Base-by-base conservation (phyloP, 441 rosid genomes). In the Manihot esculenta region DNA sequence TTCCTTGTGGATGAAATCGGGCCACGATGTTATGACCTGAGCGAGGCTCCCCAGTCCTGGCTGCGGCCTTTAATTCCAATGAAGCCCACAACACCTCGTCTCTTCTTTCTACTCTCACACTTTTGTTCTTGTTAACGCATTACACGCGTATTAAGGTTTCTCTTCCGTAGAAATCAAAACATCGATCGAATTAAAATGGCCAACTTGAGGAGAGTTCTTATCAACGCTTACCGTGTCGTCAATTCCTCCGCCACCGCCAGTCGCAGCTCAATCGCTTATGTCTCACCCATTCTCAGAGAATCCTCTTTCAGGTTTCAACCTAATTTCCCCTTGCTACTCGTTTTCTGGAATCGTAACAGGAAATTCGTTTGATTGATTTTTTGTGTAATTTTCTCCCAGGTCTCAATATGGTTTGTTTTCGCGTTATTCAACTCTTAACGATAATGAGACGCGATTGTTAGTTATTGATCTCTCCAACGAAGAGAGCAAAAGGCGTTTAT, bases 401-500 rank as follows among this genome's bases (percentile, higher is more conserved):
- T 79, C 87, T 61, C 78, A 68, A 66, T 60, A 59, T 74, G 77
- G 80, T 53, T 81, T 80, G 75, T 70, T 82, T 73, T 54, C 80
- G 21, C 83, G 80, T 51, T 88, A 82, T 73, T 88, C 84, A 68
- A 74, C 84, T 15, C 69, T 33, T n/a, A 67, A 65, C 56, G 69
- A 65, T 7, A 23, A 57, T 42, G 65, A 45, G 58, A 0, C 74
- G 41, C 81, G 78, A 64, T 78, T 77, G 42, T 69, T 72, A 8
- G 80, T 80, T 65, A 77, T 90, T n/a, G 91, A 89, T 74, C 85
- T 91, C 76, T 88, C 95, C 69, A 82, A 33, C 27, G 90, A 88
- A 63, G 96, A 89, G 78, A 87, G 79, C 82, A 90, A 82, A 77
- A 76, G 97, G 72, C 88, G 86, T 64, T 65, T 91, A 44, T 79